Evolutionary conservation across 257 asterid species (phyloP).

Genomic region (Cynanchum wilfordii): DNA sequence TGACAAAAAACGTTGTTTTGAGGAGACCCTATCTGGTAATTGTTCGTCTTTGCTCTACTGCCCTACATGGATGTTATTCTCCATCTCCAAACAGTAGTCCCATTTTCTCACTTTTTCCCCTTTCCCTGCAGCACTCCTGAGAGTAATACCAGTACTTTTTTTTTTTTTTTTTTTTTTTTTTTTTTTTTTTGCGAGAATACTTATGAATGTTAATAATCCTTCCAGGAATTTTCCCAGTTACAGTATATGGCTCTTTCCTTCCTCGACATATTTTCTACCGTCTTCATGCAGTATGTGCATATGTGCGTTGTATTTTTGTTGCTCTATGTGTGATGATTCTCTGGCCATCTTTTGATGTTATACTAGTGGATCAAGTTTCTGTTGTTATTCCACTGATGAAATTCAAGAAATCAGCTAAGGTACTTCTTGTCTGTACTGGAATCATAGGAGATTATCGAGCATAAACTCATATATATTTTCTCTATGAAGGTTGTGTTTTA

Average conservation of each 20-base stretch:
- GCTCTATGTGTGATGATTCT: conserved; percentile 63
- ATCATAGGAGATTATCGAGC: neutral
- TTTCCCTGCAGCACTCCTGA: neutral
- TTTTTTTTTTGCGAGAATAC: neutral
- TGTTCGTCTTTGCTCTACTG: conserved; percentile 8
- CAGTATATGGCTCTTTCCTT: conserved; percentile 76
- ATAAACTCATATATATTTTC: conserved; percentile 12
- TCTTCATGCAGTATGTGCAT: conserved; percentile 88
- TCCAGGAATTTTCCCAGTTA: conserved; percentile 73
- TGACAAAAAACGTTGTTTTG: conserved; percentile 79
- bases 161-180: no score
- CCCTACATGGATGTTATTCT: neutral
- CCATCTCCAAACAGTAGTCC: neutral
- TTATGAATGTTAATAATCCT: neutral
- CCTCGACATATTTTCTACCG: conserved; percentile 77
- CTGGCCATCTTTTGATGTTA: conserved; percentile 68
- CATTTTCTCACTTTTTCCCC: neutral
- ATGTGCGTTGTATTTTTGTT: conserved; percentile 79
- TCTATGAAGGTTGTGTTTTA: conserved; percentile 72
- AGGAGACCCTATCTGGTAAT: conserved; percentile 84
- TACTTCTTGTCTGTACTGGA: conserved; percentile 18
- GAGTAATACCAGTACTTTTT: neutral
- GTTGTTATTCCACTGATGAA: conserved; percentile 72
- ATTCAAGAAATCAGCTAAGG: conserved; percentile 77
- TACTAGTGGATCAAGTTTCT: conserved; percentile 87